Conservation (phyloP, 306 rosid genomes). For the Gynostemma pentaphyllum region DNA sequence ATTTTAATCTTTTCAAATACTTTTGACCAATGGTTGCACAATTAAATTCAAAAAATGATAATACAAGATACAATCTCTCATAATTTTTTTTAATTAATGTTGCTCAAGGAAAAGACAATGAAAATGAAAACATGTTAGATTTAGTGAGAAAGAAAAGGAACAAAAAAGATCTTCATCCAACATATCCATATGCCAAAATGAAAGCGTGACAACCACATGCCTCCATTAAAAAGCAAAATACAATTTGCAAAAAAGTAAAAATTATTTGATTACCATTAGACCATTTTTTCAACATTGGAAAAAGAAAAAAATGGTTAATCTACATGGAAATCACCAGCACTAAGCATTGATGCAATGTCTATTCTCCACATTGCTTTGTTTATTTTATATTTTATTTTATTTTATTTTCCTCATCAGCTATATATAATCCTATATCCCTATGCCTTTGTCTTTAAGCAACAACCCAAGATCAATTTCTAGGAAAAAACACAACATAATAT, state of each 20-base stretch:
- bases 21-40: too few species aligned
- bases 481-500: not conserved
- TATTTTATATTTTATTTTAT: not conserved
- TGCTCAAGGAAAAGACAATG: not conserved
- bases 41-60: too few species aligned
- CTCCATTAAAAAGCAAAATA: not conserved
- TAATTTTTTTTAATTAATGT: too few species aligned
- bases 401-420: too few species aligned
- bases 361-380: constrained; percentile 6
- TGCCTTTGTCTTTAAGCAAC: not conserved
- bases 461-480: not conserved
- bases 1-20: too few species aligned
- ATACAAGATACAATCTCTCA: too few species aligned
- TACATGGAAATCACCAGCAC: constrained; percentile 4
- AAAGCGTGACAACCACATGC: constrained; percentile 11
- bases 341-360: constrained; percentile 1
- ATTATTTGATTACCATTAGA: not conserved
- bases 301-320: not conserved
- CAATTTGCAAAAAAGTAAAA: not conserved
- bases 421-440: too few species aligned
- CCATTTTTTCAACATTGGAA: not conserved
- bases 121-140: not conserved
- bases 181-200: constrained; percentile 1
- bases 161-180: not conserved
- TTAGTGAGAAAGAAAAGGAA: too few species aligned